Conservation (phyloP, 495 filamentous ascomycete species). For the Hyaloscypha finlandica region DNA sequence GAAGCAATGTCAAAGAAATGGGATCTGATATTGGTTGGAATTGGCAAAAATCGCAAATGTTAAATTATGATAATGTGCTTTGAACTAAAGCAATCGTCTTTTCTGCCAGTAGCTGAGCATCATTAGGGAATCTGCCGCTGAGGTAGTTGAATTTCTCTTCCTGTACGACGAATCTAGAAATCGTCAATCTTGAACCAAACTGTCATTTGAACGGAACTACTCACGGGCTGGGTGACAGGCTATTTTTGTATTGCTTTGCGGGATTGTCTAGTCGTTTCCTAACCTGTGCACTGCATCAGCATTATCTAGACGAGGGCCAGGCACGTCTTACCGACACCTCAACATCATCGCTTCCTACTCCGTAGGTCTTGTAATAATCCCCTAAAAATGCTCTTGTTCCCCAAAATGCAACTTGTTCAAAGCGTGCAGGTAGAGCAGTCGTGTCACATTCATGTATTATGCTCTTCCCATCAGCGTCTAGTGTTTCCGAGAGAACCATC, state of each 20-base stretch:
- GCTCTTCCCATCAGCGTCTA: conserved; percentile 41
- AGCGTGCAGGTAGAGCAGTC: conserved; percentile 50
- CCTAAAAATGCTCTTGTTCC: conserved; percentile 51
- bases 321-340: conserved; percentile 43
- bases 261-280: conserved; percentile 47
- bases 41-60: background rate
- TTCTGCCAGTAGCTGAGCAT: conserved; percentile 49
- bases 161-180: conserved; percentile 48
- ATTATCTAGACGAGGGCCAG: background rate
- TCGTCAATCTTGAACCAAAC: background rate
- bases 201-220: conserved; percentile 27
- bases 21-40: background rate
- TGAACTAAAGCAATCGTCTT: conserved; percentile 46
- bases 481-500: conserved; percentile 49
- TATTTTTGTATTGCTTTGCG: conserved; percentile 49
- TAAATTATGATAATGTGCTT: conserved; percentile 8
- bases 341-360: conserved; percentile 50
- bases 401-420: conserved; percentile 53
- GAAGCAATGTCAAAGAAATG: background rate
- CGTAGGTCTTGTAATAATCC: conserved; percentile 61
- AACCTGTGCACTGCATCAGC: conserved; percentile 26
- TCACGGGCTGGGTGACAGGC: conserved; percentile 49
- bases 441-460: conserved; percentile 50
- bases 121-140: conserved; percentile 51
- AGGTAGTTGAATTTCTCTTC: conserved; percentile 57